Percentiles rank a stretch among this genome's conserved stretches.
Evolutionary conservation across 2,329 filamentous ascomycete species (phyloP).

Genomic region (Metarhizium album): DNA sequence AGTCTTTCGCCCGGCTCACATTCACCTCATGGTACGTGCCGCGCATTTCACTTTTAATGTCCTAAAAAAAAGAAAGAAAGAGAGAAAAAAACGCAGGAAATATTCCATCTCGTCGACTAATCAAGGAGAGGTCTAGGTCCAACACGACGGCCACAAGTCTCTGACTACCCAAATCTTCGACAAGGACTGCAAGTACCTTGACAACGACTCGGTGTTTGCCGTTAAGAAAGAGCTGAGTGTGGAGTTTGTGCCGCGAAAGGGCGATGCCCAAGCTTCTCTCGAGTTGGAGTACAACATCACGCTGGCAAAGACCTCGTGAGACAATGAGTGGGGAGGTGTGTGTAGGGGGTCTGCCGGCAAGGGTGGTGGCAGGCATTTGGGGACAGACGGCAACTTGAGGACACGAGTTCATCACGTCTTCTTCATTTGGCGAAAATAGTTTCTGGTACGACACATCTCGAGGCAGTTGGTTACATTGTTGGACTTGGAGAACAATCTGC

Average conservation of each 20-base stretch:
- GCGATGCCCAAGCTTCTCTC: slow-evolving; percentile 37
- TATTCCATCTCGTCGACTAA: not conserved
- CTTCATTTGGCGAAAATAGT: too few species aligned
- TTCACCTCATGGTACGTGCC: slow-evolving; percentile 42
- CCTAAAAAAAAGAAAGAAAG: too few species aligned
- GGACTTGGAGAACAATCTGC: not conserved
- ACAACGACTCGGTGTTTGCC: slow-evolving; percentile 41
- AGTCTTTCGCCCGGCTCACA: slow-evolving; percentile 46
- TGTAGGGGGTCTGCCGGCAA: too few species aligned
- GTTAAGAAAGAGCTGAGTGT: slow-evolving; percentile 41
- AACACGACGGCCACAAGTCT: slow-evolving; percentile 49
- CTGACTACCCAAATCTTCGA: slow-evolving; percentile 70
- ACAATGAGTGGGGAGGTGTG: too few species aligned
- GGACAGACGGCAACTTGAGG: too few species aligned
- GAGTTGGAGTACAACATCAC: slow-evolving; percentile 53
- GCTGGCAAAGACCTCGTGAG: slow-evolving; percentile 19
- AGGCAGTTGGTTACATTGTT: too few species aligned
- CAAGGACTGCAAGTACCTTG: slow-evolving; percentile 49
- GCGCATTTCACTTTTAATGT: too few species aligned
- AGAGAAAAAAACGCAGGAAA: too few species aligned
- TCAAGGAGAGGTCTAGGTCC: slow-evolving; percentile 20
- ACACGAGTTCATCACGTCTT: too few species aligned
- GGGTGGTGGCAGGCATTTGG: too few species aligned
- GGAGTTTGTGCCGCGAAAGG: slow-evolving; percentile 26
- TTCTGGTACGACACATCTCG: too few species aligned